A percentile compares a stretch with the other conserved stretches of the same genome.
phyloP scores from a whole-genome alignment of 257 asterid species.

The Haberlea rhodopensis region DNA sequence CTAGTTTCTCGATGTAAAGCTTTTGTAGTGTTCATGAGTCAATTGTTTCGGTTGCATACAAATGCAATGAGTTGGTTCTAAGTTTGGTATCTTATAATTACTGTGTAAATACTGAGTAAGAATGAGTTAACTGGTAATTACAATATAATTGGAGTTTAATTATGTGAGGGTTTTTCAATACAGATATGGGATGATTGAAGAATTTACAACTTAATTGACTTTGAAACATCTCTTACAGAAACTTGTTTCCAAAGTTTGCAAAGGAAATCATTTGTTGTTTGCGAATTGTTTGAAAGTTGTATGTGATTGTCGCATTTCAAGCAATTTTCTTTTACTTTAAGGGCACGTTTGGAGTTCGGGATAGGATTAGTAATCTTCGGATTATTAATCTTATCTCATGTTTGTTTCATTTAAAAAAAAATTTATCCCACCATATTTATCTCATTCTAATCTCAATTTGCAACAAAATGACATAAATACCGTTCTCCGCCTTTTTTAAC shows the following conservation, averaged over 20 bases:
- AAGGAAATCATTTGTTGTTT: constrained; percentile 12
- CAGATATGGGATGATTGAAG: constrained; percentile 13
- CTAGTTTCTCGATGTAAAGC: constrained; percentile 16
- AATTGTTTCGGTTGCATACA: constrained; percentile 1
- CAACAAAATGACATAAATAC: no score
- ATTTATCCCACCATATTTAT: no score
- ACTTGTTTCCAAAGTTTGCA: constrained; percentile 3
- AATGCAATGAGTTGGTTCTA: constrained; percentile 12
- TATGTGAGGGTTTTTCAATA: constrained; percentile 15
- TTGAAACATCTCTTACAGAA: constrained; percentile 2
- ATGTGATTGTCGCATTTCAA: constrained; percentile 15
- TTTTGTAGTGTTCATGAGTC: constrained; percentile 6
- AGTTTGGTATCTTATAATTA: not conserved
- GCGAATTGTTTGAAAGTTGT: constrained; percentile 19
- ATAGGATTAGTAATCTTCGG: no score
- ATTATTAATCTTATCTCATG: no score
- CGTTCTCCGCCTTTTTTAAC: no score
- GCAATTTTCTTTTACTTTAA: constrained; percentile 19
- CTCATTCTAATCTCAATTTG: no score
- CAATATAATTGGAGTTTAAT: constrained; percentile 5
- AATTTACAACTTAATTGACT: not conserved
- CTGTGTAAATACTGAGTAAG: constrained; percentile 6
- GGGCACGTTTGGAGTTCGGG: no score
- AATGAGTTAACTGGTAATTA: not conserved
- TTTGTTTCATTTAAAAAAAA: no score